Evolutionary conservation across 2,329 filamentous ascomycete species (phyloP), one percentile per base, ranked within the genome.

Genomic region (Colletotrichum sp.): DNA sequence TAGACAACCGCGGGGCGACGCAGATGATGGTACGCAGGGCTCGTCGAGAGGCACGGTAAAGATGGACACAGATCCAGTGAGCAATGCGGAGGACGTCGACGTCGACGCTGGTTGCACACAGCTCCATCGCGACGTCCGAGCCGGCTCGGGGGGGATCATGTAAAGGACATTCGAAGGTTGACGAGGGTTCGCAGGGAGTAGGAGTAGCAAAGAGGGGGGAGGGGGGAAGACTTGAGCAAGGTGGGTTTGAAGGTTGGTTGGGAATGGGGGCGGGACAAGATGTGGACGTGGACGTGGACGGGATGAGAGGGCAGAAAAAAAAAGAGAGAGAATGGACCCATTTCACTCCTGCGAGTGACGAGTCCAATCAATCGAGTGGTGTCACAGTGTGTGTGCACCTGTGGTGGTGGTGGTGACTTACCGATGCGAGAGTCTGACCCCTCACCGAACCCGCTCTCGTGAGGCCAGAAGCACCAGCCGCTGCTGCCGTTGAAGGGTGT

Each of bases 381-480:
- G 39, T 36, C 34, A 36, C 34, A 36, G 15, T 44, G 39, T 44
- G 39, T 22, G n/a, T 48, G 44, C 18, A 18, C 18, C 16, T 48
- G 3, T 48, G 44, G n/a, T 22, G 44, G n/a, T 48, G 44, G n/a
- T 52, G 34, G n/a, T 52, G 44, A 52, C 73, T 44, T 75, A 75
- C 73, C 69, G 71, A 71, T 8, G 63, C 32, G 15, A 75, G 32
- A 34, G 73, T 72, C 8, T 62, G 39, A 32, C 63, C 73, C 32
- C 22, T 68, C 52, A 75, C 64, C 16, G 73, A 68, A 34, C 48
- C 32, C 44, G 73, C 13, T 32, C 73, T 72, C 22, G 63, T 24
- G n/a, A 75, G 34, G 68, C 84, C 81, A 71, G 83, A 86, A 18
- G 16, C 39, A 48, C 8, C 18, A 52, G 44, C 44, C 66, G 84